These are phyloP conservation scores for Acephala macrosclerotiorum DNA, from an alignment of 2,329 filamentous ascomycete genomes.

Conservation along the genomic window DNA sequence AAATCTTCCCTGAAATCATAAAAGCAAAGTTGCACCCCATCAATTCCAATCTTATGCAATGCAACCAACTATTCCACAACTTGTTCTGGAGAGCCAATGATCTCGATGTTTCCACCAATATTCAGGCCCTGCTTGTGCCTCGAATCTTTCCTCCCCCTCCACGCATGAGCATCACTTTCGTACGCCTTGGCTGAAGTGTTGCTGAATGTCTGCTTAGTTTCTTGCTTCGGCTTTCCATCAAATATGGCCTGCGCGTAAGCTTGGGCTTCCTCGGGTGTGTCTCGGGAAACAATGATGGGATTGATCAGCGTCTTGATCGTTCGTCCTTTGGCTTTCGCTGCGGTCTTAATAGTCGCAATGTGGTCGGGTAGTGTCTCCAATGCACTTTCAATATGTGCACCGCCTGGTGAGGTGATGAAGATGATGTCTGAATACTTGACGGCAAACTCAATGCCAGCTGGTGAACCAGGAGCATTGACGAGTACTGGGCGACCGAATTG, in stretches of 20 bases:
- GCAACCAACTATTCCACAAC: constrained; percentile 35
- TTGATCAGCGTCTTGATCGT: constrained; percentile 10
- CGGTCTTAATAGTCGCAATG: constrained; percentile 33
- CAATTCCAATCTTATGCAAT: constrained; percentile 36
- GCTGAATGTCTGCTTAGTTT: constrained; percentile 18
- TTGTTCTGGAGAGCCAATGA: constrained; percentile 35
- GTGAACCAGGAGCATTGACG: constrained; percentile 36
- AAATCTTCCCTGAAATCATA: constrained; percentile 35
- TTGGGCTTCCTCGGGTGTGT: constrained; percentile 36
- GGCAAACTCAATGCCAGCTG: constrained; percentile 37
- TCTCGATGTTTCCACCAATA: constrained; percentile 36
- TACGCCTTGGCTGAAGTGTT: constrained; percentile 23
- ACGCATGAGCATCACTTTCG: constrained; percentile 39
- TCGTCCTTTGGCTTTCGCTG: constrained; percentile 6
- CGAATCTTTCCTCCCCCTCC: constrained; percentile 32
- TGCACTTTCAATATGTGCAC: constrained; percentile 35
- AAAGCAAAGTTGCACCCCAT: constrained; percentile 37
- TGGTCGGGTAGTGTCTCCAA: constrained; percentile 37
- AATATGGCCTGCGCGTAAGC: constrained; percentile 33
- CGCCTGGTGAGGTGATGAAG: constrained; percentile 39
- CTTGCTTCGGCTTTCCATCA: constrained; percentile 21
- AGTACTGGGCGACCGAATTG: constrained; percentile 33
- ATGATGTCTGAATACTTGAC: constrained; percentile 34
- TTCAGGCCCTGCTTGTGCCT: constrained; percentile 32
- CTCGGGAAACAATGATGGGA: constrained; percentile 32